Percentiles rank a stretch among this genome's conserved stretches.
These are phyloP conservation scores for Knoxdaviesia proteae DNA, from an alignment of 2,329 filamentous ascomycete species.

Conservation along the genomic window DNA sequence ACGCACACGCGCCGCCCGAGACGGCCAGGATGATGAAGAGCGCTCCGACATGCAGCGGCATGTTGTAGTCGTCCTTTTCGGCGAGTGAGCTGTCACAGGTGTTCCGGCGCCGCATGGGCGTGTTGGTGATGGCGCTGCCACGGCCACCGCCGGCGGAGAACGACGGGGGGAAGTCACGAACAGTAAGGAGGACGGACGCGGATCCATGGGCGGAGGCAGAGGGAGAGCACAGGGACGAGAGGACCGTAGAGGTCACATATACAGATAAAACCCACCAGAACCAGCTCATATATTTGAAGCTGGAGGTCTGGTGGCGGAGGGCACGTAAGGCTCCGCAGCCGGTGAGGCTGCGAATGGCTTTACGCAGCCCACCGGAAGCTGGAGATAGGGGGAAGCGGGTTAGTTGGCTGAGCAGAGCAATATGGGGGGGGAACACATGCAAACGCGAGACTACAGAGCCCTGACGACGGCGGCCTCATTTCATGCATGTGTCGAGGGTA, in stretches of 20 bases:
- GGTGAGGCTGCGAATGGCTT: too few relatives aligned
- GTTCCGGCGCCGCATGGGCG: constrained; percentile 4
- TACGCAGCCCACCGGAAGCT: too few relatives aligned
- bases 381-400: too few relatives aligned
- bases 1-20: constrained; percentile 26
- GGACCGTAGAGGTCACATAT: constrained; percentile 14
- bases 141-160: too few relatives aligned
- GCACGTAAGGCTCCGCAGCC: too few relatives aligned
- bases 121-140: background rate
- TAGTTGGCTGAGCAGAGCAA: too few relatives aligned
- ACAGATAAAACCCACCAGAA: constrained; percentile 20
- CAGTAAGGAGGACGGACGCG: background rate
- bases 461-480: too few relatives aligned
- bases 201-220: constrained; percentile 1
- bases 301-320: too few relatives aligned
- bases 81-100: constrained; percentile 11
- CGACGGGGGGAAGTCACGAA: too few relatives aligned
- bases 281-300: constrained; percentile 9
- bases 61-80: constrained; percentile 25
- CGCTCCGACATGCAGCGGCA: constrained; percentile 34
- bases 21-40: constrained; percentile 27
- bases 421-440: too few relatives aligned
- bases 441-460: too few relatives aligned
- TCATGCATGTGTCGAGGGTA: too few relatives aligned
- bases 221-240: constrained; percentile 6